Evolutionary conservation across 495 filamentous ascomycete genomes (phyloP).

Genomic region (Penicillium manginii): DNA sequence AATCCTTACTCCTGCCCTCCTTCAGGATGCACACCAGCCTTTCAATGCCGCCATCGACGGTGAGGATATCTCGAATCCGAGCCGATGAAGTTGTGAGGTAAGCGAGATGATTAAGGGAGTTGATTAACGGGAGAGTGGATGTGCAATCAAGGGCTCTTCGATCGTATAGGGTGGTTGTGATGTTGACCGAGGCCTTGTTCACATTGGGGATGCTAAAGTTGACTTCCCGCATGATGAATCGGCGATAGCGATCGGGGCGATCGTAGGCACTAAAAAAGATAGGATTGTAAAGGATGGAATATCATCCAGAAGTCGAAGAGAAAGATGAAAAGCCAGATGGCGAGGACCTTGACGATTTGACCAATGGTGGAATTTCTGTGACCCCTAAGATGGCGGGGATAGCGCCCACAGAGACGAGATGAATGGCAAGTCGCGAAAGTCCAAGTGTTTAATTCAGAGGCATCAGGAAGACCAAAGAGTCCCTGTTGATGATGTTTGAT

Average conservation of each 20-base stretch:
- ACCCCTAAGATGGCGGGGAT: slow-evolving; percentile 27
- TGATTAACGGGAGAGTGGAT: slow-evolving; percentile 94
- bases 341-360: slow-evolving; percentile 28
- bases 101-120: slow-evolving; percentile 96
- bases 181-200: slow-evolving; percentile 99
- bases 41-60: slow-evolving; percentile 97
- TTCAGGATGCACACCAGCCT: slow-evolving; percentile 96
- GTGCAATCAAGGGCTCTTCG: slow-evolving; percentile 97
- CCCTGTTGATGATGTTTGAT: slow-evolving; percentile 7
- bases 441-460: slow-evolving; percentile 21
- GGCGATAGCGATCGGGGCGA: slow-evolving; percentile 9
- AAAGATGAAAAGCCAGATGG: slow-evolving; percentile 14
- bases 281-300: slow-evolving; percentile 12
- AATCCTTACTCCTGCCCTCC: slow-evolving; percentile 90
- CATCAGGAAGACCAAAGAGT: slow-evolving; percentile 24
- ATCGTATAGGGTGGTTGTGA: slow-evolving; percentile 97
- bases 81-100: slow-evolving; percentile 99
- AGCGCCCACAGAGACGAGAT: slow-evolving; percentile 19
- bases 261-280: slow-evolving; percentile 9
- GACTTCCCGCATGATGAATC: slow-evolving; percentile 86
- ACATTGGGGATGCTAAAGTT: slow-evolving; percentile 99
- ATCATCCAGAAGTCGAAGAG: slow-evolving; percentile 15
- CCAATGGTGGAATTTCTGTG: slow-evolving; percentile 19
- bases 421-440: slow-evolving; percentile 13
- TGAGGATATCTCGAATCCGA: slow-evolving; percentile 94